phyloP scores from a whole-genome alignment of 805 yeast species.

The Candida xiaguanensis region DNA sequence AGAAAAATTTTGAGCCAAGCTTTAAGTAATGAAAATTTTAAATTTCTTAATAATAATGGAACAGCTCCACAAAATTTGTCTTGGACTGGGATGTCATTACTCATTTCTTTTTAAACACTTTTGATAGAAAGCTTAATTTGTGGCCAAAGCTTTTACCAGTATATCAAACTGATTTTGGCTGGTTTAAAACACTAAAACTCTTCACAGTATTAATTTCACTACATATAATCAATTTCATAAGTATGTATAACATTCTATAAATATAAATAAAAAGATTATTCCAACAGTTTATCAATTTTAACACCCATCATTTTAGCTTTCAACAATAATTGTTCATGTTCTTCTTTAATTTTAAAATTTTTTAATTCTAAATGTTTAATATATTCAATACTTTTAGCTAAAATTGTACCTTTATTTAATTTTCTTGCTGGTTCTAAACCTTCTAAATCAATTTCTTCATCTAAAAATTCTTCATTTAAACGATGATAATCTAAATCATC shows the following conservation, averaged over 20 bases:
- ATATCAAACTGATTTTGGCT: no score
- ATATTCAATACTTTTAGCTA: constrained; percentile 77
- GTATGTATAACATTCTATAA: background rate
- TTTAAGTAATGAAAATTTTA: no score
- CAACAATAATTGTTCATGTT: constrained; percentile 45
- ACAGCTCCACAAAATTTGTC: no score
- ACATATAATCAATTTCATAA: background rate
- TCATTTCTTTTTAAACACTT: no score
- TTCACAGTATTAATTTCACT: no score
- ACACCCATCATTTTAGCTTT: constrained; percentile 36
- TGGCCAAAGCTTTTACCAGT: no score
- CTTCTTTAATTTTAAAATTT: constrained; percentile 48
- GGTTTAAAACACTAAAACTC: no score
- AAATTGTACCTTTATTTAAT: constrained; percentile 72
- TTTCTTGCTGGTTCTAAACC: constrained; percentile 75
- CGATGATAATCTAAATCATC: constrained; percentile 3
- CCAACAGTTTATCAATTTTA: constrained; percentile 9
- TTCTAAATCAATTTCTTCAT: constrained; percentile 46
- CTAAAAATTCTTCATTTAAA: background rate
- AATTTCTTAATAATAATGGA: no score
- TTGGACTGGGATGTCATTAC: no score
- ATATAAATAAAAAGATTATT: background rate
- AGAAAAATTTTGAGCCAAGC: no score
- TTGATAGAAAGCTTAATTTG: no score
- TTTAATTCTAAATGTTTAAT: constrained; percentile 66